A percentile compares a stretch with the other conserved stretches of the same genome.
phyloP scores from a whole-genome alignment of 2,329 filamentous ascomycete genomes.

The Metarhizium humberi region DNA sequence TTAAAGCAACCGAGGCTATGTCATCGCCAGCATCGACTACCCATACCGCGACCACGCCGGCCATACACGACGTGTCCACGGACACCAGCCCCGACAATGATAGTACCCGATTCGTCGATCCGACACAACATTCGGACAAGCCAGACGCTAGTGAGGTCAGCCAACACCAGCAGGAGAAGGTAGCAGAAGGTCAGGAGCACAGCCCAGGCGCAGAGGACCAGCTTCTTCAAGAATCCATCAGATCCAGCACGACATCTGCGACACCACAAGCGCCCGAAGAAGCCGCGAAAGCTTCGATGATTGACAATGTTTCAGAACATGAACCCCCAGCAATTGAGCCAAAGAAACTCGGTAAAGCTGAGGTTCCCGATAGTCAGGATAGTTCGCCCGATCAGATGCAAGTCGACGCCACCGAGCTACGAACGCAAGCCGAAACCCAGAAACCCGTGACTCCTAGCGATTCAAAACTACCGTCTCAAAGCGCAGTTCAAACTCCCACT shows the following conservation, averaged over 20 bases:
- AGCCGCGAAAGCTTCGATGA: background rate
- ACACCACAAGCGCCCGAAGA: constrained; percentile 6
- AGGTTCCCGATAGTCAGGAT: constrained; percentile 28
- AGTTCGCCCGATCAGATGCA: constrained; percentile 24
- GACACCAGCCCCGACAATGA: constrained; percentile 69
- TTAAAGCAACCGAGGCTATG: constrained; percentile 32
- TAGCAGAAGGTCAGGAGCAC: constrained; percentile 1
- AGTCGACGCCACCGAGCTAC: constrained; percentile 19
- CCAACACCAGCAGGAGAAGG: background rate
- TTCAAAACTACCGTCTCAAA: constrained; percentile 1
- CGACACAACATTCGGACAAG: constrained; percentile 30
- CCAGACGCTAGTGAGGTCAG: constrained; percentile 22
- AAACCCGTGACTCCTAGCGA: background rate
- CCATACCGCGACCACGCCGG: constrained; percentile 65
- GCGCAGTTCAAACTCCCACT: constrained; percentile 8
- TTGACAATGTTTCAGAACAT: background rate
- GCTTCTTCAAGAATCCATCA: constrained; percentile 32
- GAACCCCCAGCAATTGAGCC: background rate
- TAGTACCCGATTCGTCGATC: constrained; percentile 43
- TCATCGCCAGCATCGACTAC: constrained; percentile 58
- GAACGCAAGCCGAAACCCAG: constrained; percentile 9
- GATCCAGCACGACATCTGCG: constrained; percentile 16
- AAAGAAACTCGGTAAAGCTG: constrained; percentile 1
- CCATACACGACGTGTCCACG: constrained; percentile 56
- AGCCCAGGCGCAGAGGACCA: constrained; percentile 32